Conservation (phyloP, 1,284 basidiomycete species). For the Ustilago shanxiensis region DNA sequence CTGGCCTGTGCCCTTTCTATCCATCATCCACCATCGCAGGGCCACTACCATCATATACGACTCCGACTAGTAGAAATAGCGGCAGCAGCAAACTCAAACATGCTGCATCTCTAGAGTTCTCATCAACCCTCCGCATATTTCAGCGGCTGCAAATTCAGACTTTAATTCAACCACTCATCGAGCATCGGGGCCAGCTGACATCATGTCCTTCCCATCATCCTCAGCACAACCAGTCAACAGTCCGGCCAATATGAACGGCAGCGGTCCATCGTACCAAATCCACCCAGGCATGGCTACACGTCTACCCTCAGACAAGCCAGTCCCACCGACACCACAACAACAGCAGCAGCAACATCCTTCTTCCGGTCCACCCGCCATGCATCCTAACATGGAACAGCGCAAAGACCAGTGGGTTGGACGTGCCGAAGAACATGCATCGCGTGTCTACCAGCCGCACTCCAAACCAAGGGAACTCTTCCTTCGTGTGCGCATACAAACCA, state of each 20-base stretch:
- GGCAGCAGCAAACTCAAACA: not conserved
- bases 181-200: not conserved
- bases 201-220: conserved; percentile 8
- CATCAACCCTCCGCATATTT: not conserved
- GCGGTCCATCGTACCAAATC: conserved; percentile 18
- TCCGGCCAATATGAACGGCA: not conserved
- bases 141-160: no score
- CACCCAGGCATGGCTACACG: conserved; percentile 23
- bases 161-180: no score
- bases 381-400: conserved; percentile 47
- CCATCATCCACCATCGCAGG: not conserved
- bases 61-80: no score
- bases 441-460: conserved; percentile 47
- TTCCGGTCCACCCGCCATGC: conserved; percentile 10
- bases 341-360: no score
- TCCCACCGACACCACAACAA: conserved; percentile 25
- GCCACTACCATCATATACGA: no score
- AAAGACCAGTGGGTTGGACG: conserved; percentile 18
- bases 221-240: conserved; percentile 6
- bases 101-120: not conserved
- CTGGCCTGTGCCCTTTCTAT: not conserved
- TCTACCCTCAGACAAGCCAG: conserved; percentile 29
- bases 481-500: conserved; percentile 41
- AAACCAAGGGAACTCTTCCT: conserved; percentile 47
- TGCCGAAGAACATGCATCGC: conserved; percentile 13